Evolutionary conservation across 495 filamentous ascomycete species (phyloP).

Genomic region (Coniosporium apollinis): DNA sequence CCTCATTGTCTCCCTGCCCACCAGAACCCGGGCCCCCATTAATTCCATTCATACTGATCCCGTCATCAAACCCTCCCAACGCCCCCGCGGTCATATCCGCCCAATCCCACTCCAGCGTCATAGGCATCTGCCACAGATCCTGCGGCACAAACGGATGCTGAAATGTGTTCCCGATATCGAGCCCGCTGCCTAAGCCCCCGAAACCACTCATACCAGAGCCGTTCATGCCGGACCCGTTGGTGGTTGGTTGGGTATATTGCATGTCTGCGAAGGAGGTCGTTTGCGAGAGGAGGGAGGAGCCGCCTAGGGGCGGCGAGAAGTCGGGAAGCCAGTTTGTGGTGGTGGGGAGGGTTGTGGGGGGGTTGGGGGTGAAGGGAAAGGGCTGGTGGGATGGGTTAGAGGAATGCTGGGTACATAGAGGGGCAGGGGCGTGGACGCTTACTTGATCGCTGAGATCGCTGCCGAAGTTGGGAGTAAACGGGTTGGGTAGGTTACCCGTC

Average conservation of each 20-base stretch:
- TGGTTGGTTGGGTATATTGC: background rate
- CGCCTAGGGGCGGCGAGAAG: background rate
- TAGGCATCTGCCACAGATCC: slow-evolving; percentile 90
- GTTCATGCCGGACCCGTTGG: background rate
- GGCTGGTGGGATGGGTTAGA: background rate
- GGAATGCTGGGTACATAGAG: background rate
- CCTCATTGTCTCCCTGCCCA: too few species aligned
- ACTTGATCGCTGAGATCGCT: background rate
- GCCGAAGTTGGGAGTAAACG: background rate
- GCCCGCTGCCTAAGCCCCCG: background rate
- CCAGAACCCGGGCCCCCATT: too few species aligned
- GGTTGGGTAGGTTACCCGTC: too few species aligned
- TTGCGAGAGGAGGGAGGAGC: background rate
- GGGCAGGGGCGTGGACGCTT: background rate
- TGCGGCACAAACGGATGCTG: slow-evolving; percentile 93
- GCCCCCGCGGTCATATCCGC: slow-evolving; percentile 85
- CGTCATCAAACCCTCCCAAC: too few species aligned
- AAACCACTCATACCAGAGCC: slow-evolving; percentile 1
- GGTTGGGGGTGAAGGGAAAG: too few species aligned
- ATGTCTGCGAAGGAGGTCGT: background rate
- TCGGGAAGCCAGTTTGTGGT: background rate
- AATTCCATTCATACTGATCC: too few species aligned
- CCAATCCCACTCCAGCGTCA: slow-evolving; percentile 98
- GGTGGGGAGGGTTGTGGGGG: too few species aligned
- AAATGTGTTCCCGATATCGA: slow-evolving; percentile 24